Evolutionary conservation across 257 asterid species (phyloP).

Genomic region (Jacaranda copaia): DNA sequence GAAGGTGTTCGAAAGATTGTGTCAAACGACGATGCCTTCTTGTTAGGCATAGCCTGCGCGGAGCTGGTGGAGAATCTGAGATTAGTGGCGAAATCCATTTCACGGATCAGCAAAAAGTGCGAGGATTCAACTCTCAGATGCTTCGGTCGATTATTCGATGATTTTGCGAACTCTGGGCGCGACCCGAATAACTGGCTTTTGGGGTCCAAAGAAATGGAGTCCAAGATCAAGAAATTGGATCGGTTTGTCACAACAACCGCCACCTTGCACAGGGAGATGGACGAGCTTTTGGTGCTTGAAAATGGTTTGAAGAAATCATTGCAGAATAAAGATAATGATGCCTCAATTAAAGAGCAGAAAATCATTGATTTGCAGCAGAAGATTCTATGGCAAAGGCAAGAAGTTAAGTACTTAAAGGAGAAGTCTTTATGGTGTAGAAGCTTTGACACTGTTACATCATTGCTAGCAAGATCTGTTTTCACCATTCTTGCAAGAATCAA

Average conservation of each 20-base stretch:
- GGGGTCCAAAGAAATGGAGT: slow-evolving; percentile 62
- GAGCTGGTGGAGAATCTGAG: slow-evolving; percentile 77
- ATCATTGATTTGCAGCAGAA: slow-evolving; percentile 72
- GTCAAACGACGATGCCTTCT: slow-evolving; percentile 79
- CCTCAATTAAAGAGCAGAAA: slow-evolving; percentile 55
- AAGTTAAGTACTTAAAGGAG: slow-evolving; percentile 76
- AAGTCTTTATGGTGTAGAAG: slow-evolving; percentile 81
- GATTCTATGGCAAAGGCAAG: slow-evolving; percentile 78
- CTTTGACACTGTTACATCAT: slow-evolving; percentile 68
- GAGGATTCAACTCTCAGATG: slow-evolving; percentile 63
- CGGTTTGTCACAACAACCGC: slow-evolving; percentile 58
- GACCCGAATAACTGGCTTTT: slow-evolving; percentile 70
- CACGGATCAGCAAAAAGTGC: slow-evolving; percentile 66
- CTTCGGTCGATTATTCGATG: slow-evolving; percentile 66
- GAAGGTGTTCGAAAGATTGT: slow-evolving; percentile 96
- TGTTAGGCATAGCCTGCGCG: slow-evolving; percentile 79
- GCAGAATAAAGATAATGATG: slow-evolving; percentile 39
- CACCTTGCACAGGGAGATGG: slow-evolving; percentile 69
- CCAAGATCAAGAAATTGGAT: slow-evolving; percentile 67
- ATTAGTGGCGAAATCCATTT: slow-evolving; percentile 57
- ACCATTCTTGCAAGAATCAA: slow-evolving; percentile 76
- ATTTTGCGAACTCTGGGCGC: slow-evolving; percentile 72
- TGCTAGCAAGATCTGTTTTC: slow-evolving; percentile 72
- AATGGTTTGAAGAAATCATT: slow-evolving; percentile 54
- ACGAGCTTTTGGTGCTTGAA: slow-evolving; percentile 67